These are phyloP conservation scores for Corchorus olitorius DNA, from an alignment of 345 rosid genomes.

Conservation along the genomic window DNA sequence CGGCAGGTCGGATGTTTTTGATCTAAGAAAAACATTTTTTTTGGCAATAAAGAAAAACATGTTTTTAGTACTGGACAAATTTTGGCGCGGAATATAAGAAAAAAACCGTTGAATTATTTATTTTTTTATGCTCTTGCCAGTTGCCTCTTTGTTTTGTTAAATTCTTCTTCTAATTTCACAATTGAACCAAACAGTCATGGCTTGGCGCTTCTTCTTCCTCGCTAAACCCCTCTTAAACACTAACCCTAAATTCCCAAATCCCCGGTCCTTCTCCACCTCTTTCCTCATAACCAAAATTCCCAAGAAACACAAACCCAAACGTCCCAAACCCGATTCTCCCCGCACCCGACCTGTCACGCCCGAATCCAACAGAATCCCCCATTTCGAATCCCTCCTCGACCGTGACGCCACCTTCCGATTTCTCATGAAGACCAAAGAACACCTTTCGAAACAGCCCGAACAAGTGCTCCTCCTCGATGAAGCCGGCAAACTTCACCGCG, in stretches of 20 bases:
- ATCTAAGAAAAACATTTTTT: too few relatives aligned
- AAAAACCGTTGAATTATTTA: background rate
- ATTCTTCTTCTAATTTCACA: too few relatives aligned
- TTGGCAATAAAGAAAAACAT: too few relatives aligned
- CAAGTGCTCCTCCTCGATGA: slow-evolving; percentile 70
- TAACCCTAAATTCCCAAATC: slow-evolving; percentile 19
- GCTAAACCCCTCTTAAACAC: slow-evolving; percentile 31
- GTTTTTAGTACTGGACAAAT: too few relatives aligned
- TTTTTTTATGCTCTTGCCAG: too few relatives aligned
- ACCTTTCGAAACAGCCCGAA: slow-evolving; percentile 68
- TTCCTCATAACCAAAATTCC: slow-evolving; percentile 85
- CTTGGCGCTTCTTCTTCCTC: slow-evolving; percentile 41
- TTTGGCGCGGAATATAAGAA: background rate
- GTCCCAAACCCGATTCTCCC: slow-evolving; percentile 60
- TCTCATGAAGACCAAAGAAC: slow-evolving; percentile 57
- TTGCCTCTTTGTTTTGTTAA: too few relatives aligned
- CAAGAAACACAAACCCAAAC: slow-evolving; percentile 47
- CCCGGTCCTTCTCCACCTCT: slow-evolving; percentile 61
- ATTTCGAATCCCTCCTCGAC: slow-evolving; percentile 55
- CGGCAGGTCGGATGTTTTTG: slow-evolving; percentile 60
- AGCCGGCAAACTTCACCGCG: slow-evolving; percentile 80
- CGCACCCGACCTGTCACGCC: slow-evolving; percentile 64
- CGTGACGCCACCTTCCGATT: slow-evolving; percentile 77
- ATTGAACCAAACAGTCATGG: slow-evolving; percentile 30
- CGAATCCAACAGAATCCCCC: slow-evolving; percentile 46